A percentile compares a stretch with the other conserved stretches of the same genome.
phyloP scores from a whole-genome alignment of 1,139 yeast species.

The Taphrina flavorubra region DNA sequence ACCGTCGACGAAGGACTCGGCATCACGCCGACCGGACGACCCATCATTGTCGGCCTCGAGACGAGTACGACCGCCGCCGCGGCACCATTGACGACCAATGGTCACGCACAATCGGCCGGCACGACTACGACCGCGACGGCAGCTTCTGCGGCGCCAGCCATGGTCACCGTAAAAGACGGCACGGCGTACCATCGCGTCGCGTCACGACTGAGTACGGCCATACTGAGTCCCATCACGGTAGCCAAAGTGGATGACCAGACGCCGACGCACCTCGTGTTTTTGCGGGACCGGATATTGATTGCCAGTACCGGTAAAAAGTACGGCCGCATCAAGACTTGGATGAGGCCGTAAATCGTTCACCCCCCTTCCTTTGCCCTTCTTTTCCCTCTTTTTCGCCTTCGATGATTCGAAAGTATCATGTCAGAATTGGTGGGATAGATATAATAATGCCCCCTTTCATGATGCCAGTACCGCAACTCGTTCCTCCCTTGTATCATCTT shows the following conservation, averaged over 20 bases:
- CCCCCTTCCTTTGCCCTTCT: neutral
- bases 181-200: conserved; percentile 45
- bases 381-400: neutral
- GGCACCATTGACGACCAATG: conserved; percentile 7
- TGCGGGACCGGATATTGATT: conserved; percentile 44
- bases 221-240: conserved; percentile 46
- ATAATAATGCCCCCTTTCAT: neutral
- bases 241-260: conserved; percentile 46
- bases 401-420: too few relatives aligned
- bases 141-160: conserved; percentile 27
- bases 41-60: conserved; percentile 12
- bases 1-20: conserved; percentile 8
- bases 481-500: neutral
- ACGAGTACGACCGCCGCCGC: neutral
- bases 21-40: neutral
- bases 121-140: neutral
- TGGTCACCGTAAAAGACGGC: conserved; percentile 41
- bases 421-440: too few relatives aligned
- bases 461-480: neutral
- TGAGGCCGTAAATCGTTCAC: conserved; percentile 6
- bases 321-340: conserved; percentile 31
- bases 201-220: conserved; percentile 45
- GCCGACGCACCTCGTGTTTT: conserved; percentile 43
- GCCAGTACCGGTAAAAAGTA: conserved; percentile 39
- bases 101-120: neutral